Base-by-base conservation (phyloP, 1,139 yeast genomes). In the Wickerhamomyces sp. region DNA sequence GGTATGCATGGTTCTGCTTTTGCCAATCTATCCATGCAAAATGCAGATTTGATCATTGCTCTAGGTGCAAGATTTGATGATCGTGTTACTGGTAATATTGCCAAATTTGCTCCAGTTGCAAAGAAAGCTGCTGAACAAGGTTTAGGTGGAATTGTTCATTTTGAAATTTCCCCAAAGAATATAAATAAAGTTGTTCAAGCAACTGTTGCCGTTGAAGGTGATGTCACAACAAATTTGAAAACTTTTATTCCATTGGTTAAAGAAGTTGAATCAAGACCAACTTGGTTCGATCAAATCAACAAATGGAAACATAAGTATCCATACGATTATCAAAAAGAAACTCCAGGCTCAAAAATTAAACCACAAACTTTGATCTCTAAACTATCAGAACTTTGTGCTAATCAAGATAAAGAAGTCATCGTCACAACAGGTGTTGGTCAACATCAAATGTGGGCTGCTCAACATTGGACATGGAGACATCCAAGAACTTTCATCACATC, bases 371-470 rank as follows among this genome's bases (percentile, higher is more conserved):
- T 89, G 39, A 78, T 91, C 45, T 65, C 71, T 36, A 91, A 85
- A 61, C 72, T 91, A 40, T 78, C 94, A 9, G 72, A 78, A 45
- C 81, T 88, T 53, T 79, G 89, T 26, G 66, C 66, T 43, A 69
- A 68, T 36, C 68, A 69, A 37, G 78, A 77, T 44, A 85, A 77
- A 59, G 86, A 78, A 45, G 89, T 87, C 44, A 78, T 88, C 54
- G 80, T 91, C 51, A 84, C 97, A 38, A 91, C 98, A 31, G 98
- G 98, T 70, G 97, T 91, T 39, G 98, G 98, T 42, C 98, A 91
- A 71, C 98, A 91, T 72, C 98, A 91, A 70, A 91, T 91, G 98
- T 91, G 98, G 97, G 93, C 97, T 28, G 98, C 98, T 28, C 98
- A 91, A 67, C 89, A 88, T 62, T 88, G 83, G 76, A 78, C 88